Evolutionary conservation across 2,329 filamentous ascomycete genomes (phyloP).

Genomic region (Sclerotinia spermophila): DNA sequence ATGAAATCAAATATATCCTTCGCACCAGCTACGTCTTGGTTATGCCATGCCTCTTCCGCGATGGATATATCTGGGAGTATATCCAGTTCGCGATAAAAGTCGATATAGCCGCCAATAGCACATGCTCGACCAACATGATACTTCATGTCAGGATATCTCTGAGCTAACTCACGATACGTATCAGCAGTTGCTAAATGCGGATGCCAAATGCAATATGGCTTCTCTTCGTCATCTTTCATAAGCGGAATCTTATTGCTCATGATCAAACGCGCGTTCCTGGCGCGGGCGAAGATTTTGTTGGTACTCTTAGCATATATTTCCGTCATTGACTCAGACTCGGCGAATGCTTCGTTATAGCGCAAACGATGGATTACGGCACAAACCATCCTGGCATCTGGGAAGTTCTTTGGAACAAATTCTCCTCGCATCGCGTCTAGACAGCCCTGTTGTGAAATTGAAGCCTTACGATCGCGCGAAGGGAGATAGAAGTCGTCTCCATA

Average conservation of each 20-base stretch:
- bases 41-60: neutral
- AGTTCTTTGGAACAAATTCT: neutral
- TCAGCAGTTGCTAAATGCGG: neutral
- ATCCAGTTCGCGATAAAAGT: neutral
- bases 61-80: neutral
- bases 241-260: neutral
- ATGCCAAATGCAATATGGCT: neutral
- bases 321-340: neutral
- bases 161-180: neutral
- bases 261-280: neutral
- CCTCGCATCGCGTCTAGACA: neutral
- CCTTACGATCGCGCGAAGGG: rapidly evolving
- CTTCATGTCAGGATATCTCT: neutral
- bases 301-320: neutral
- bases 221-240: neutral
- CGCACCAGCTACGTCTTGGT: neutral
- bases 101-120: neutral
- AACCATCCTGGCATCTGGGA: neutral
- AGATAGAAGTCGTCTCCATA: neutral
- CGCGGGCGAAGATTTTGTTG: neutral
- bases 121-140: neutral
- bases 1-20: neutral
- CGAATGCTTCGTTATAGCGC: neutral
- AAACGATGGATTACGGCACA: neutral
- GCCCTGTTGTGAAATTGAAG: neutral